Evolutionary conservation across 805 yeast species (phyloP).

Genomic region (Ogataea haglerorum): DNA sequence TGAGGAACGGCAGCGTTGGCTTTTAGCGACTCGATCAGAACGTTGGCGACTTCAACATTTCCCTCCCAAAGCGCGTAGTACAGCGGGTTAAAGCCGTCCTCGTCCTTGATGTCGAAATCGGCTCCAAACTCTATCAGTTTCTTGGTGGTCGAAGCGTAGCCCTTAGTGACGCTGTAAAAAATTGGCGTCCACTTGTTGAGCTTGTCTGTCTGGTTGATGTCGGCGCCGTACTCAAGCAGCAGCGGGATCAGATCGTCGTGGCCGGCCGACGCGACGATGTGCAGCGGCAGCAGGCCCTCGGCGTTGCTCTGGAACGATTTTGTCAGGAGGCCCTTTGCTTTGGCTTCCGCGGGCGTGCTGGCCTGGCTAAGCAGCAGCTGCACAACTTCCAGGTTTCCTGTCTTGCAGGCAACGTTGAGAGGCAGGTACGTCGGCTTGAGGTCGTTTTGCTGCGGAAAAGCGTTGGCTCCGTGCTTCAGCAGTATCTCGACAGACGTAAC

Average conservation of each 20-base stretch:
- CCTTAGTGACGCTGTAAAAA: slow-evolving; percentile 85
- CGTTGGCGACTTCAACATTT: slow-evolving; percentile 74
- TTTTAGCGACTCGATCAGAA: slow-evolving; percentile 42
- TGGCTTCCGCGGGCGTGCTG: slow-evolving; percentile 29
- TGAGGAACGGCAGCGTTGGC: neutral
- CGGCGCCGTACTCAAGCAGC: slow-evolving; percentile 67
- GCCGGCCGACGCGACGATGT: slow-evolving; percentile 84
- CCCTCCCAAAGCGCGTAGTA: slow-evolving; percentile 96
- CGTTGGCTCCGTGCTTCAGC: slow-evolving; percentile 46
- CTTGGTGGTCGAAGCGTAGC: slow-evolving; percentile 66
- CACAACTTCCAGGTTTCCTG: slow-evolving; percentile 71
- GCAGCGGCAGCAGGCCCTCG: slow-evolving; percentile 85
- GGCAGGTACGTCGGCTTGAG: slow-evolving; percentile 65
- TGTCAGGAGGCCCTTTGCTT: slow-evolving; percentile 28
- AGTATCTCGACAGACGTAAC: slow-evolving; percentile 51
- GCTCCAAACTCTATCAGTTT: slow-evolving; percentile 76
- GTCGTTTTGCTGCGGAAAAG: slow-evolving; percentile 46
- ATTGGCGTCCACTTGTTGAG: slow-evolving; percentile 93
- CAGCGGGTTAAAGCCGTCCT: slow-evolving; percentile 73
- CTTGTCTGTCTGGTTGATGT: slow-evolving; percentile 76
- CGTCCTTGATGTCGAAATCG: slow-evolving; percentile 63
- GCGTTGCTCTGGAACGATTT: slow-evolving; percentile 63
- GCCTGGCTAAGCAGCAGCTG: slow-evolving; percentile 49
- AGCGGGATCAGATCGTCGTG: slow-evolving; percentile 65
- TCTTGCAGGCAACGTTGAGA: slow-evolving; percentile 82